Conservation (phyloP, 805 yeast species). For the Suhomyces prunicola region DNA sequence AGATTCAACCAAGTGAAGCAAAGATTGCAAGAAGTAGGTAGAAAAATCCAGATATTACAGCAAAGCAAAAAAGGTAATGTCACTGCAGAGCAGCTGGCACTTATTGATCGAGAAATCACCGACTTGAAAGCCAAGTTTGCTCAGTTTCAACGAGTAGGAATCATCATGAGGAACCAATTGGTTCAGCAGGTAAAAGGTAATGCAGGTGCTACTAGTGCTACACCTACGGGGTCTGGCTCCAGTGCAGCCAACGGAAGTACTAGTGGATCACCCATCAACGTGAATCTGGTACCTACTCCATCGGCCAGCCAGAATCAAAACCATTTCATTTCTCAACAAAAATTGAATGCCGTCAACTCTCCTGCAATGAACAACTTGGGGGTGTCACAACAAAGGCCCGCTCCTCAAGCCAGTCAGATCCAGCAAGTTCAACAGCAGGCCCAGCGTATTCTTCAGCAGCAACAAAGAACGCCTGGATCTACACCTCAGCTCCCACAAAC, state of each 20-base stretch:
- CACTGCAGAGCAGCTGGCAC: constrained; percentile 43
- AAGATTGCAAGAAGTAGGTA: constrained; percentile 47
- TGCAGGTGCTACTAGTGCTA: not conserved
- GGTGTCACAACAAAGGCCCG: constrained; percentile 7
- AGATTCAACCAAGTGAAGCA: constrained; percentile 43
- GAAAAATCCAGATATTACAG: constrained; percentile 49
- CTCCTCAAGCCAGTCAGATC: constrained; percentile 7
- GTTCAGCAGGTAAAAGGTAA: constrained; percentile 21
- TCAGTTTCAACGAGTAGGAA: constrained; percentile 50
- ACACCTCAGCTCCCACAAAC: not conserved
- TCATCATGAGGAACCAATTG: constrained; percentile 43
- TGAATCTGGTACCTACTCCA: not conserved
- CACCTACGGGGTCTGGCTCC: not conserved
- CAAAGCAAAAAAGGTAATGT: constrained; percentile 43
- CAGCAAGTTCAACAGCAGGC: constrained; percentile 14
- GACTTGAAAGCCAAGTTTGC: constrained; percentile 46
- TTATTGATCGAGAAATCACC: constrained; percentile 47
- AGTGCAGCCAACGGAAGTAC: not conserved
- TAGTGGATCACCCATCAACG: not conserved
- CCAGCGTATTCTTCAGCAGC: constrained; percentile 11
- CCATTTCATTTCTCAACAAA: constrained; percentile 1
- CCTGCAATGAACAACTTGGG: not conserved
- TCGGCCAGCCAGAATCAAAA: not conserved
- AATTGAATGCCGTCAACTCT: not conserved
- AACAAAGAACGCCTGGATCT: constrained; percentile 1